Conservation (phyloP, 305 asterid species). For the Salvia sclarea region DNA sequence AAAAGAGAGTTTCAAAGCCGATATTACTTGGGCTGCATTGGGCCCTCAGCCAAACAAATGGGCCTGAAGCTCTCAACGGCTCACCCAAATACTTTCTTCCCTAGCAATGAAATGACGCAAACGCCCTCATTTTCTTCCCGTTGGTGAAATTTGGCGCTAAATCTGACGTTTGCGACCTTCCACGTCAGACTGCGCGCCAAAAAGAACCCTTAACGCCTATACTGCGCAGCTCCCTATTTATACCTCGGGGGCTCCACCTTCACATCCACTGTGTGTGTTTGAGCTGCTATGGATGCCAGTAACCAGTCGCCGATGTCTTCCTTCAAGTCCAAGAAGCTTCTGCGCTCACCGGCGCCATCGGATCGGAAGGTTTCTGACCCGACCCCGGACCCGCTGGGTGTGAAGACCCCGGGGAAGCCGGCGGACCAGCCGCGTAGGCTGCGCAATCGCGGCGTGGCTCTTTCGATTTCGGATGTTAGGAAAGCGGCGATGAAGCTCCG, state of each 20-base stretch:
- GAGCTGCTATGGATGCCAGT: conserved; percentile 51
- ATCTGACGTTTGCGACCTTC: conserved; percentile 26
- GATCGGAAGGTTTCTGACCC: conserved; percentile 13
- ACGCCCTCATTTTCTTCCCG: conserved; percentile 30
- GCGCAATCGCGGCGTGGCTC: conserved; percentile 49
- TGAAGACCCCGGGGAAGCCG: conserved; percentile 65
- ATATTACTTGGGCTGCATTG: not conserved
- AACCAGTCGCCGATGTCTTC: conserved; percentile 34
- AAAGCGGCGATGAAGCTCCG: conserved; percentile 62
- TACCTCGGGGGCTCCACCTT: conserved; percentile 25
- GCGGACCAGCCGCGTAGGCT: conserved; percentile 39
- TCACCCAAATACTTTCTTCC: not conserved
- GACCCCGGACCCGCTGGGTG: conserved; percentile 43
- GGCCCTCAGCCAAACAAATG: not conserved
- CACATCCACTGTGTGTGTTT: conserved; percentile 27
- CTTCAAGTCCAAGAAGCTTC: conserved; percentile 42
- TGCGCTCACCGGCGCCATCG: conserved; percentile 41
- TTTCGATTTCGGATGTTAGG: conserved; percentile 61
- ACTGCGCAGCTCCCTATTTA: conserved; percentile 8
- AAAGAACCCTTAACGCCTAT: conserved; percentile 25
- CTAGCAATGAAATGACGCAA: conserved; percentile 10
- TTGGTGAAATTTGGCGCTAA: conserved; percentile 47
- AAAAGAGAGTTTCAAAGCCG: not conserved
- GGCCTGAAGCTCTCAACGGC: not conserved
- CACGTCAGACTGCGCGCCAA: conserved; percentile 51